Evolutionary conservation across 1,139 yeast species (phyloP).

Genomic region (Saccharomycopsis hybrid): DNA sequence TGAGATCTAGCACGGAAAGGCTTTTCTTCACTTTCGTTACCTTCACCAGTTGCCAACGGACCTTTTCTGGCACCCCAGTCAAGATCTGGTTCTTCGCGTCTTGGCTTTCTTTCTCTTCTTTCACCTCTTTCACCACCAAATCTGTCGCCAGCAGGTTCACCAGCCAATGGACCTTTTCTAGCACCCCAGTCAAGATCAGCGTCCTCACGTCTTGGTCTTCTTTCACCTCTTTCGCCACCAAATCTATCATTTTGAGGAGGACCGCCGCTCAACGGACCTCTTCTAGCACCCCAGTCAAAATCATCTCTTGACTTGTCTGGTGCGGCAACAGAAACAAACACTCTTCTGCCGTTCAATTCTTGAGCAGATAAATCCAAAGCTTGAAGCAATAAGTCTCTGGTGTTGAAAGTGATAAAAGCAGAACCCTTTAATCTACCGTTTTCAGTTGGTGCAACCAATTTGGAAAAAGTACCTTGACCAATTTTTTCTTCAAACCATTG

Average conservation of each 20-base stretch:
- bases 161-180: constrained; percentile 32
- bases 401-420: constrained; percentile 77
- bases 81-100: constrained; percentile 42
- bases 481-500: constrained; percentile 65
- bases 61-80: constrained; percentile 38
- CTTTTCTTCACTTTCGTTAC: constrained; percentile 20
- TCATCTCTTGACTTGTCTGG: constrained; percentile 55
- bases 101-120: constrained; percentile 28
- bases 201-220: constrained; percentile 36
- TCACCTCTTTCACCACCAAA: constrained; percentile 20
- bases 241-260: constrained; percentile 33
- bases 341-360: constrained; percentile 67
- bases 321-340: constrained; percentile 86
- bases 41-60: constrained; percentile 30
- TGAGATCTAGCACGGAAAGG: constrained; percentile 21
- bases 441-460: constrained; percentile 62
- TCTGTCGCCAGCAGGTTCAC: constrained; percentile 26
- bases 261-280: constrained; percentile 30
- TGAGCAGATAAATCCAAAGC: constrained; percentile 61
- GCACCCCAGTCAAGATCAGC: constrained; percentile 45
- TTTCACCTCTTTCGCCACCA: constrained; percentile 33
- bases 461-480: constrained; percentile 49
- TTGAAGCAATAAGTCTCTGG: constrained; percentile 60
- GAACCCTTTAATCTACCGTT: constrained; percentile 65
- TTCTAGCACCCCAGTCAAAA: constrained; percentile 49